These are phyloP conservation scores for Thalia dealbata DNA, from an alignment of 176 grass and related monocot genomes.

Conservation along the genomic window DNA sequence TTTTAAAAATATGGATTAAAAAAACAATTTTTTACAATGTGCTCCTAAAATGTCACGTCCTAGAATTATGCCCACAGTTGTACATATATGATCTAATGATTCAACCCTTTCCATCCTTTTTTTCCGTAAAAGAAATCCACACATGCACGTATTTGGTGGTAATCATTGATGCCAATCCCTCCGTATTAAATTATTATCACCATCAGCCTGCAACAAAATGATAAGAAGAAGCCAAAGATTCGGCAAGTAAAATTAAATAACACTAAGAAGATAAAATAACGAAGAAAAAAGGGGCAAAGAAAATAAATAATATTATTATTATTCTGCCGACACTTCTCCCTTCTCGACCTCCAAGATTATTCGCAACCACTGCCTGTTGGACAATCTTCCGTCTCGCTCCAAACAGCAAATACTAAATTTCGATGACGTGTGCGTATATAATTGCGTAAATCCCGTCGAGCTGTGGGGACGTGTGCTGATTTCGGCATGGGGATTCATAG, in stretches of 20 bases:
- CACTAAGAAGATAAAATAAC: not conserved
- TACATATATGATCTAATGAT: too few relatives aligned
- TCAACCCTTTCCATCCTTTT: too few relatives aligned
- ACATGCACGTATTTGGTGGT: not conserved
- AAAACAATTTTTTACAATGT: too few relatives aligned
- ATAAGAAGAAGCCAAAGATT: not conserved
- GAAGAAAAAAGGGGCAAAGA: not conserved
- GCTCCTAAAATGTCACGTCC: too few relatives aligned
- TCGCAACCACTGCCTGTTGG: not conserved
- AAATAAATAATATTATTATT: not conserved
- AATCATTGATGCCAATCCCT: not conserved
- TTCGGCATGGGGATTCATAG: too few relatives aligned
- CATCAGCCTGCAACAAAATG: not conserved
- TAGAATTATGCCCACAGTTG: too few relatives aligned
- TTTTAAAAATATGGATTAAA: too few relatives aligned
- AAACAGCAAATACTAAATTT: not conserved
- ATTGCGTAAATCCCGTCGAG: not conserved
- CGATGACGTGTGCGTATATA: not conserved
- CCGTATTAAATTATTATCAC: not conserved
- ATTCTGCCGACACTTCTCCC: slow-evolving; percentile 6
- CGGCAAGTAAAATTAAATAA: not conserved
- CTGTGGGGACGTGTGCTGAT: too few relatives aligned
- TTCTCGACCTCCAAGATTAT: not conserved
- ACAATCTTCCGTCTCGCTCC: not conserved
- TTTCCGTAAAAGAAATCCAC: not conserved